Evolutionary conservation across 331 rosid species (phyloP).

Genomic region (Malus hybrid): DNA sequence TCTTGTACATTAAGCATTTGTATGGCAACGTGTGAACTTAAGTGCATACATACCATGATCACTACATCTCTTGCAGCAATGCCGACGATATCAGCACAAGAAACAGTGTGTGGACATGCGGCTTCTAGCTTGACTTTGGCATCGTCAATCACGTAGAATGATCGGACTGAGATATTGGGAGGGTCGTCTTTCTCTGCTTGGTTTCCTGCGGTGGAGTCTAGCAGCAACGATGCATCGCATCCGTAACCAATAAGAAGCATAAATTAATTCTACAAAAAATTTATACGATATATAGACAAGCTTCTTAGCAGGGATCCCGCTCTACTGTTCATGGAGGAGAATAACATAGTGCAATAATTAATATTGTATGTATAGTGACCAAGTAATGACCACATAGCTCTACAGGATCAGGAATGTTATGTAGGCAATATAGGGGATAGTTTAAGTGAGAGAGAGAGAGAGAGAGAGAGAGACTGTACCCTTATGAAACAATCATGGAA

Average conservation of each 20-base stretch:
- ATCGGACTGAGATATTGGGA: slow-evolving; percentile 53
- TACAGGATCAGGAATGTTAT: no score
- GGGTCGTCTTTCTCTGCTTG: slow-evolving; percentile 84
- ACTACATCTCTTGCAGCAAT: slow-evolving; percentile 81
- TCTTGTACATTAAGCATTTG: neutral
- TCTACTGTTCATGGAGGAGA: no score
- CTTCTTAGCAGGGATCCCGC: no score
- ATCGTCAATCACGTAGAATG: slow-evolving; percentile 64
- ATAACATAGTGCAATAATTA: no score
- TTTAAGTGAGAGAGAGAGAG: neutral
- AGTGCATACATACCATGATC: slow-evolving; percentile 28
- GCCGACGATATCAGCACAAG: slow-evolving; percentile 75
- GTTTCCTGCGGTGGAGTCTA: slow-evolving; percentile 55
- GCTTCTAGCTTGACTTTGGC: slow-evolving; percentile 68
- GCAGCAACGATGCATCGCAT: slow-evolving; percentile 69
- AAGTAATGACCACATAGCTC: no score
- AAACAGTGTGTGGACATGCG: slow-evolving; percentile 58
- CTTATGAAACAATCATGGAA: slow-evolving; percentile 86
- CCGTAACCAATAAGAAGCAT: slow-evolving; percentile 36
- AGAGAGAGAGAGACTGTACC: slow-evolving; percentile 24
- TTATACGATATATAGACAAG: neutral
- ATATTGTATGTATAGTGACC: no score
- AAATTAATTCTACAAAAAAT: neutral
- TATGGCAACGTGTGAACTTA: neutral
- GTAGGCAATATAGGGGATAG: no score